Conservation (phyloP, 176 grass and related monocot species). For the Metroxylon sagu region DNA sequence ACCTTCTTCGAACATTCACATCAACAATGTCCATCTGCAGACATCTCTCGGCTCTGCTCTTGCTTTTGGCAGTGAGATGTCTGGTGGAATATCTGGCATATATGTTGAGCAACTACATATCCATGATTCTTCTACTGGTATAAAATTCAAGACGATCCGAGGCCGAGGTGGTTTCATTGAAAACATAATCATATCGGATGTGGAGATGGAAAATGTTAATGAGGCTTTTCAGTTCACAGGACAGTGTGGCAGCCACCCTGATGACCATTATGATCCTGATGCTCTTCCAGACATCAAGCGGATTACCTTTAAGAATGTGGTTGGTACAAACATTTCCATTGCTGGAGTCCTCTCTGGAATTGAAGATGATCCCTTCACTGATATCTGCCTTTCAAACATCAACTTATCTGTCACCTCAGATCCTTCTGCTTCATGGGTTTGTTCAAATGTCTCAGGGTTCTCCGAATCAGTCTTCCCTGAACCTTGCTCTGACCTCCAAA, state of each 20-base stretch:
- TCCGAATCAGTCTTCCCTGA: conserved; percentile 53
- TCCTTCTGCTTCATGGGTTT: conserved; percentile 43
- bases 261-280: conserved; percentile 46
- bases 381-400: conserved; percentile 67
- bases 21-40: conserved; percentile 51
- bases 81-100: conserved; percentile 68
- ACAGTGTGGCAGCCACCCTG: conserved; percentile 42
- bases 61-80: conserved; percentile 90
- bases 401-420: conserved; percentile 28
- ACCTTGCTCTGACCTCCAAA: conserved; percentile 50
- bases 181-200: conserved; percentile 42
- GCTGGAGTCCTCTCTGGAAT: conserved; percentile 72
- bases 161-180: conserved; percentile 64
- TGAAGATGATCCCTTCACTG: conserved; percentile 45
- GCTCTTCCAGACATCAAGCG: conserved; percentile 37
- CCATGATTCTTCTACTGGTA: conserved; percentile 37
- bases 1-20: conserved; percentile 44
- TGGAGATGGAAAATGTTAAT: conserved; percentile 47
- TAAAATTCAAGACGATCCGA: conserved; percentile 51
- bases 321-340: conserved; percentile 50
- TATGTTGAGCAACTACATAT: conserved; percentile 33
- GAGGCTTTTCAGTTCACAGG: conserved; percentile 65
- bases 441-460: conserved; percentile 69
- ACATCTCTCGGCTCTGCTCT: conserved; percentile 54
- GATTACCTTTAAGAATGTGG: conserved; percentile 62